phyloP scores from a whole-genome alignment of 2,329 filamentous ascomycete genomes.

The Aureobasidium mangrovei region DNA sequence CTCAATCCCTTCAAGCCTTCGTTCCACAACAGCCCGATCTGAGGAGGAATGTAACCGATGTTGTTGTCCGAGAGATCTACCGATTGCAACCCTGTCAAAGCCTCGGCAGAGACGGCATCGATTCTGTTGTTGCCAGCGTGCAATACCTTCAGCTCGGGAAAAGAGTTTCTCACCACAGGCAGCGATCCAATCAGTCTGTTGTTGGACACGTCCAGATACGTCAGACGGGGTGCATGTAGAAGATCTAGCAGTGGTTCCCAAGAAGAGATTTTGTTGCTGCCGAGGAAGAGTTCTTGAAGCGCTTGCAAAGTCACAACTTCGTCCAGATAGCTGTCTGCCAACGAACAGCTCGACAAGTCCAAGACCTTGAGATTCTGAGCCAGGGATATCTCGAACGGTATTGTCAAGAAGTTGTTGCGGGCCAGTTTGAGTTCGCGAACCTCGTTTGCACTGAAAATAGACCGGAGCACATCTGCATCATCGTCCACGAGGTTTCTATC shows the following conservation, averaged over 20 bases:
- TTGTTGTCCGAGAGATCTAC: conserved; percentile 81
- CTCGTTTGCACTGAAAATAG: conserved; percentile 38
- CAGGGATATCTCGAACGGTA: conserved; percentile 64
- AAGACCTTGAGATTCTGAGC: conserved; percentile 53
- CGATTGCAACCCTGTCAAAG: conserved; percentile 63
- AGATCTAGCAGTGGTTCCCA: conserved; percentile 56
- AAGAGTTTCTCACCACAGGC: conserved; percentile 56
- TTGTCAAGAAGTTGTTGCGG: conserved; percentile 62
- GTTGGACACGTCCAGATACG: conserved; percentile 69
- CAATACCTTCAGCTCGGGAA: conserved; percentile 62
- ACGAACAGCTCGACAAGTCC: conserved; percentile 34
- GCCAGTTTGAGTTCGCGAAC: conserved; percentile 58
- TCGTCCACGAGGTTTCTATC: conserved; percentile 31
- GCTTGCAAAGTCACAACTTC: conserved; percentile 52
- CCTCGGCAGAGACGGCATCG: conserved; percentile 55
- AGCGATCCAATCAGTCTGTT: conserved; percentile 67
- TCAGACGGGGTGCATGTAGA: conserved; percentile 65
- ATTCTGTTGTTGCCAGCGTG: conserved; percentile 74
- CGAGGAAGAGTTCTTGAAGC: conserved; percentile 68
- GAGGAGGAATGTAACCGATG: conserved; percentile 70
- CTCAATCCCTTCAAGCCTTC: conserved; percentile 59
- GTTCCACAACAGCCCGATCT: conserved; percentile 67
- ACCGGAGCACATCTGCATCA: conserved; percentile 32
- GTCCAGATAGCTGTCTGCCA: conserved; percentile 56
- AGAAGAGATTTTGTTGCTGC: conserved; percentile 63